phyloP scores from a whole-genome alignment of 1,139 yeast species.

The Geotrichum europaeum region DNA sequence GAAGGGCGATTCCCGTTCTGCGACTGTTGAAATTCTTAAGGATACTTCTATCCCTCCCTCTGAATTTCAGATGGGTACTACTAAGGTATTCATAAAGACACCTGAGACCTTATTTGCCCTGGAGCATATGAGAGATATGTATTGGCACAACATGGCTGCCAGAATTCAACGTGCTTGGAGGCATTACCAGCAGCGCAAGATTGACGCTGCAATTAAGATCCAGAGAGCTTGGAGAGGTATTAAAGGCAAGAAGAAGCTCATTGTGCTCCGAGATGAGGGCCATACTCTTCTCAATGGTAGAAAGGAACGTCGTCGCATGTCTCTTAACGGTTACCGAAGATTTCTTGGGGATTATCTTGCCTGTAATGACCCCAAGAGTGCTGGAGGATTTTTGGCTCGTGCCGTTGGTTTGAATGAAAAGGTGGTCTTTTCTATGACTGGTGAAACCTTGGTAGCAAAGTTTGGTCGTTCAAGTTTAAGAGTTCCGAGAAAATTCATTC shows the following conservation, averaged over 20 bases:
- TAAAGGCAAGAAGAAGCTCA: constrained; percentile 61
- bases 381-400: constrained; percentile 55
- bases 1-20: constrained; percentile 81
- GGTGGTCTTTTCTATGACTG: constrained; percentile 73
- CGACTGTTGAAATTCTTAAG: constrained; percentile 68
- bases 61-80: constrained; percentile 88
- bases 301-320: constrained; percentile 86
- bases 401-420: constrained; percentile 65
- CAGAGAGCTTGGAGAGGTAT: constrained; percentile 75
- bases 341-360: constrained; percentile 91
- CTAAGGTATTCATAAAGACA: constrained; percentile 93
- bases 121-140: constrained; percentile 94
- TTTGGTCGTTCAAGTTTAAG: constrained; percentile 90
- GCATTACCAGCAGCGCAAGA: constrained; percentile 65
- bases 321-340: constrained; percentile 84
- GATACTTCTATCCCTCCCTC: constrained; percentile 74
- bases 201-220: constrained; percentile 78
- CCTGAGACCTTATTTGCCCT: constrained; percentile 95
- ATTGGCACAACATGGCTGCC: constrained; percentile 98
- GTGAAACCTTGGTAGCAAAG: constrained; percentile 75
- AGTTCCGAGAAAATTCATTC: constrained; percentile 62
- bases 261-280: constrained; percentile 80
- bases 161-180: constrained; percentile 97
- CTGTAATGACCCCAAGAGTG: constrained; percentile 67
- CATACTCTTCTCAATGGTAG: constrained; percentile 60